Conservation (phyloP, 306 rosid genomes). For the Senna siamea region DNA sequence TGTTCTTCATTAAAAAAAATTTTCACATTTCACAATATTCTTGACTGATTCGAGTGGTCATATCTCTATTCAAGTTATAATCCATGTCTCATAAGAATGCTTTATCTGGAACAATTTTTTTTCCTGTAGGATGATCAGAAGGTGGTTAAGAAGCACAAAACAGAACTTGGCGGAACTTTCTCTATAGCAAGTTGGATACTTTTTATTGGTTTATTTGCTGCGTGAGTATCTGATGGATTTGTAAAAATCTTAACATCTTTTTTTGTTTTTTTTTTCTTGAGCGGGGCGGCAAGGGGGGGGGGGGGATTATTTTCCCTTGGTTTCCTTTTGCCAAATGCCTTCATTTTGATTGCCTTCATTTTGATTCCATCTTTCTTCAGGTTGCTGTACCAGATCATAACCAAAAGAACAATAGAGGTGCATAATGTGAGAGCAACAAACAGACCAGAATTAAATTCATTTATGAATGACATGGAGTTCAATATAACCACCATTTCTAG, state of each 20-base stretch:
- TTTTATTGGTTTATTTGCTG: conserved; percentile 86
- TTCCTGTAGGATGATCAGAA: conserved; percentile 78
- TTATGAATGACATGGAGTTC: conserved; percentile 84
- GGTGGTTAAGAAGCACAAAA: conserved; percentile 86
- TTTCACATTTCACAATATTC: background rate
- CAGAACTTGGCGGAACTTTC: conserved; percentile 98
- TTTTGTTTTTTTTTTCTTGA: conserved; percentile 20
- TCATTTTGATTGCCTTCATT: conserved; percentile 42
- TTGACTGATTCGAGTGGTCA: background rate
- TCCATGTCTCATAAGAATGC: conserved; percentile 8
- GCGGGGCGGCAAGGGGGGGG: no score
- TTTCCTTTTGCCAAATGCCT: no score
- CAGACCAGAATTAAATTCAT: conserved; percentile 73
- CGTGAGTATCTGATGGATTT: conserved; percentile 64
- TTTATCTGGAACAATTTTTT: conserved; percentile 36
- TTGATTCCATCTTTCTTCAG: conserved; percentile 65
- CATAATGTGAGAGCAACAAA: conserved; percentile 86
- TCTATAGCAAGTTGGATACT: conserved; percentile 98
- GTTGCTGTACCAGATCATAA: conserved; percentile 91
- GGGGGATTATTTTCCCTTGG: no score
- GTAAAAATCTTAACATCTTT: background rate
- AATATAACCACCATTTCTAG: conserved; percentile 82
- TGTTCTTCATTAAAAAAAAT: background rate
- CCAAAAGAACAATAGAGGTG: conserved; percentile 88
- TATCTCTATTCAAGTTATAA: background rate